These are phyloP conservation scores for Carallia pectinifolia DNA, from an alignment of 345 rosid genomes.

Conservation along the genomic window DNA sequence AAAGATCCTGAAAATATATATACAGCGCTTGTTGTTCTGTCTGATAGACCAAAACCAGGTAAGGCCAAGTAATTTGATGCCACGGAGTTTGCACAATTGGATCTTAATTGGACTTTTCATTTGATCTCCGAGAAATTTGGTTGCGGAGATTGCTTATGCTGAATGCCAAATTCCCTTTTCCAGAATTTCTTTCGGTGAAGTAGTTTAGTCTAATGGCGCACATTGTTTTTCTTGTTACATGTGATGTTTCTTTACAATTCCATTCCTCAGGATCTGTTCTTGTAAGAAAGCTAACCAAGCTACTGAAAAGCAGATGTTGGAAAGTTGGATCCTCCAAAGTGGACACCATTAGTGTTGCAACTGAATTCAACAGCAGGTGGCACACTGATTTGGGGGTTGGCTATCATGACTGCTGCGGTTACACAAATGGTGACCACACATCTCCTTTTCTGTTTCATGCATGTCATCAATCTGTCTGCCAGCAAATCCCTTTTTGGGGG, in stretches of 20 bases:
- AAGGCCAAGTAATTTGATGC: conserved; percentile 5
- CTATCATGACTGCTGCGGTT: conserved; percentile 68
- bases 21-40: conserved; percentile 50
- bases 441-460: background rate
- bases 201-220: no score
- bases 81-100: background rate
- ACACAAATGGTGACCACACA: conserved; percentile 54
- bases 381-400: conserved; percentile 63
- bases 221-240: background rate
- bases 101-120: no score
- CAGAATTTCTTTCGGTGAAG: no score
- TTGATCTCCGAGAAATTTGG: no score
- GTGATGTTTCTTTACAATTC: background rate
- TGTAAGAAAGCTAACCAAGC: conserved; percentile 46
- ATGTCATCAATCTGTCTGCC: no score
- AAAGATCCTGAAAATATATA: conserved; percentile 52
- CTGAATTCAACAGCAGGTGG: conserved; percentile 52
- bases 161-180: no score
- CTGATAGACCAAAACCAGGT: conserved; percentile 56
- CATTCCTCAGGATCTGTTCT: conserved; percentile 44
- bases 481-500: background rate
- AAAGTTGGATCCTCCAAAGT: conserved; percentile 53
- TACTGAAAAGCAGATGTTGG: conserved; percentile 71
- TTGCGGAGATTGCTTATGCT: no score
- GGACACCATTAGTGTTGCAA: conserved; percentile 48